Base-by-base conservation (phyloP, 2,329 filamentous ascomycete species). In the Fusarium verrucosum region DNA sequence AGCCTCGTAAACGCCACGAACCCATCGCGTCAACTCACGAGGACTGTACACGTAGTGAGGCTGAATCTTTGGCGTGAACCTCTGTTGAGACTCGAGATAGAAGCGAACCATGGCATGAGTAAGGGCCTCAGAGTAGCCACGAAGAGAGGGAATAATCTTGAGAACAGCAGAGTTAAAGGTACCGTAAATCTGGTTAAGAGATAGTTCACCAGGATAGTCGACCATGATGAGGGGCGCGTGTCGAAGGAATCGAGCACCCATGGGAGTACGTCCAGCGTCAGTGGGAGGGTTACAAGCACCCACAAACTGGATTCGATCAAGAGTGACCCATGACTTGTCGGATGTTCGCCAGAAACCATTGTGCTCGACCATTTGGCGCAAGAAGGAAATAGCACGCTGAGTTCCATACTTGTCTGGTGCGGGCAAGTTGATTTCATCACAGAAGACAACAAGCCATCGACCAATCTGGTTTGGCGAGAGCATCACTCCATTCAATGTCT, bases 211-310 rank as follows among this genome's bases (percentile, higher is more conserved):
- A 60, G 95, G 95, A 74, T 99, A 99, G 75, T 99, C 95, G 37
- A 99, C 96, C 96, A 99, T 99, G 78, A 99, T 91, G 51, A 99
- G 87, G n/a, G 95, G 95, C 16, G 95, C 93, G 77, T 99, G 96
- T 58, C 96, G 89, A 67, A 99, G 84, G 86, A 99, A 99, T 70
- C 95, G 87, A 45, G 92, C 88, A 38, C 92, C 95, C 82, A 99
- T 89, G 0, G 95, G 91, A 13, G 95, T 98, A 85, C 95, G 93
- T 23, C 95, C 95, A 69, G 94, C 94, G 79, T 99, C 96, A 1
- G 95, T 98, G 1, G 95, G 95, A 71, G 95, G 96, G 78, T 99
- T 99, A 77, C 95, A 99, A 72, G 95, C 95, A 70, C 95, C 95
- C 50, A 99, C 96, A 69, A 99, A 99, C 75, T 99, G 95, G 72